These are phyloP conservation scores for Rutstroemia sp. DNA, from an alignment of 2,329 filamentous ascomycete species.

Conservation along the genomic window DNA sequence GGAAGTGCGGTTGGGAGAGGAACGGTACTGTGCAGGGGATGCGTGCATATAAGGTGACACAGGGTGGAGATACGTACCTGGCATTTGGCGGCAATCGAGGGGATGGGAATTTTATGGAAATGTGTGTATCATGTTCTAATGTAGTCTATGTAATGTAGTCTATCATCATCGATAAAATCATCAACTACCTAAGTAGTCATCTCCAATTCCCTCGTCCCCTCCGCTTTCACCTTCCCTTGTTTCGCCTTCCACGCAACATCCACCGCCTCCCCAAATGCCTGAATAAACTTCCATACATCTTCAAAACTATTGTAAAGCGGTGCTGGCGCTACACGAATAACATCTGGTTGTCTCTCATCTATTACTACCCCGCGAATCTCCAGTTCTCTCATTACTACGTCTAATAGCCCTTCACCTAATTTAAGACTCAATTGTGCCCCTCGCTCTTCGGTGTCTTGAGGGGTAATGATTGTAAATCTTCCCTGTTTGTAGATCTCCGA, in stretches of 20 bases:
- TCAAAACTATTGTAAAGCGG: slow-evolving; percentile 67
- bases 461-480: slow-evolving; percentile 56
- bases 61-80: too few relatives aligned
- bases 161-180: neutral
- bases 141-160: too few relatives aligned
- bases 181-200: neutral
- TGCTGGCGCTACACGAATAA: slow-evolving; percentile 66
- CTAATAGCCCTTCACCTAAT: slow-evolving; percentile 52
- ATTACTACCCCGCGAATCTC: slow-evolving; percentile 58
- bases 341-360: slow-evolving; percentile 69
- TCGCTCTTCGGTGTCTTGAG: slow-evolving; percentile 51
- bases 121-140: too few relatives aligned
- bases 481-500: slow-evolving; percentile 26
- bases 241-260: slow-evolving; percentile 20
- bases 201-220: slow-evolving; percentile 7
- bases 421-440: slow-evolving; percentile 67
- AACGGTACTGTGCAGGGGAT: too few relatives aligned
- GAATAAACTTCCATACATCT: slow-evolving; percentile 55
- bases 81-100: too few relatives aligned
- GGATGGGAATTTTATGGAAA: too few relatives aligned
- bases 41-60: too few relatives aligned
- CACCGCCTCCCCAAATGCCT: slow-evolving; percentile 33
- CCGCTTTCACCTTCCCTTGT: neutral
- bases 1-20: too few relatives aligned
- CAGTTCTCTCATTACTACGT: slow-evolving; percentile 52